Evolutionary conservation across 805 yeast genomes (phyloP).

Genomic region (Lachancea cidri): DNA sequence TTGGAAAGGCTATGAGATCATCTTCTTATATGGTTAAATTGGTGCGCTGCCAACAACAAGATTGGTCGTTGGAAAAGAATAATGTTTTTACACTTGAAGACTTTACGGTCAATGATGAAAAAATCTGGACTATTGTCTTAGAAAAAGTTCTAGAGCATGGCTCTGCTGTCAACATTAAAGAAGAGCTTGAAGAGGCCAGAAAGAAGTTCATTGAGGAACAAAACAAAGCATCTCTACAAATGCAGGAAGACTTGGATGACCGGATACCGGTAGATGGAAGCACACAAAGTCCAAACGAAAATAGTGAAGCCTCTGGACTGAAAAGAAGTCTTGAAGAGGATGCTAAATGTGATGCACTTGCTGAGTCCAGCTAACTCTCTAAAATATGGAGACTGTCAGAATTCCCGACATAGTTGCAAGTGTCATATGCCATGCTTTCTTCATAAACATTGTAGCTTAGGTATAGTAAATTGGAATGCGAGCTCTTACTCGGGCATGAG

Average conservation of each 20-base stretch:
- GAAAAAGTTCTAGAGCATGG: constrained; percentile 47
- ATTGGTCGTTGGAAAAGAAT: constrained; percentile 71
- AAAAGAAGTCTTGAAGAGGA: constrained; percentile 7
- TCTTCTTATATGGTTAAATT: constrained; percentile 86
- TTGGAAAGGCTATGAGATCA: constrained; percentile 74
- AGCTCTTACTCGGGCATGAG: constrained; percentile 53
- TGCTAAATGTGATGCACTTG: background rate
- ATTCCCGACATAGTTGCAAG: constrained; percentile 42
- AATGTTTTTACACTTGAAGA: constrained; percentile 63
- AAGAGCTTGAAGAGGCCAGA: constrained; percentile 35
- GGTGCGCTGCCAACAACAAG: constrained; percentile 68
- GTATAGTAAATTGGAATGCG: constrained; percentile 15
- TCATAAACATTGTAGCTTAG: constrained; percentile 30
- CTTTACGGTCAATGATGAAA: constrained; percentile 54
- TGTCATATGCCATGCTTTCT: constrained; percentile 18
- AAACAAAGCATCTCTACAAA: constrained; percentile 5
- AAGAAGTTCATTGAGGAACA: constrained; percentile 12
- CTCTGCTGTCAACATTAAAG: constrained; percentile 35
- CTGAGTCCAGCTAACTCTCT: too few species aligned
- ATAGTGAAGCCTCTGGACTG: constrained; percentile 1
- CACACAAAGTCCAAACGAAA: constrained; percentile 1
- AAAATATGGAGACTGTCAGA: constrained; percentile 11
- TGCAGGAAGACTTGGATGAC: constrained; percentile 4
- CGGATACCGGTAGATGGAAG: background rate
- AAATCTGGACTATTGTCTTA: constrained; percentile 67